Percentiles rank a stretch among this genome's conserved stretches.
Conservation (phyloP, 495 filamentous ascomycete genomes). For the Aspergillus olivimuriae region DNA sequence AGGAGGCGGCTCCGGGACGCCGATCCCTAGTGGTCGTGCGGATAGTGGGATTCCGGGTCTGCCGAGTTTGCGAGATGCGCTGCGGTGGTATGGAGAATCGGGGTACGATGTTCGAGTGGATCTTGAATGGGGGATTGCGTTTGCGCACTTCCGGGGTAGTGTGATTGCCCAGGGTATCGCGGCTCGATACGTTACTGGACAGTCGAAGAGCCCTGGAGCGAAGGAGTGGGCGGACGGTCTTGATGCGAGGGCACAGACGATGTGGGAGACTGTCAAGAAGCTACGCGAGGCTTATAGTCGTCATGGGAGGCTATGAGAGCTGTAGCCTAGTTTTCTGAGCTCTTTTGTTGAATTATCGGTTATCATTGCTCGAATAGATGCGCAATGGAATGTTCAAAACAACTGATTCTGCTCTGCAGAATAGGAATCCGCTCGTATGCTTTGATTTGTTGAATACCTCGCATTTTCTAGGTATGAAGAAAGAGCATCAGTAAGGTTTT, state of each 20-base stretch:
- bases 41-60: background rate
- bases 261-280: conserved; percentile 1
- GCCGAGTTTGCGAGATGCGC: background rate
- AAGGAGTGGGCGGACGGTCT: conserved; percentile 4
- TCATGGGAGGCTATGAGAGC: background rate
- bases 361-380: no score
- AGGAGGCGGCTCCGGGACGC: background rate
- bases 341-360: no score
- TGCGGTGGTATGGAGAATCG: background rate
- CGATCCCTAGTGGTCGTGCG: background rate
- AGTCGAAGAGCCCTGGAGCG: conserved; percentile 5
- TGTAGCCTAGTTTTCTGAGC: background rate
- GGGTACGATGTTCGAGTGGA: conserved; percentile 3
- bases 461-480: no score
- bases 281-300: background rate
- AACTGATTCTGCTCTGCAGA: no score
- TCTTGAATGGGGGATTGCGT: conserved; percentile 2
- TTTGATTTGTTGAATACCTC: background rate
- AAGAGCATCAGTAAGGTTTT: no score
- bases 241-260: background rate
- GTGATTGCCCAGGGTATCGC: conserved; percentile 6
- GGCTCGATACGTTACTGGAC: conserved; percentile 1
- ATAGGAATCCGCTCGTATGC: background rate
- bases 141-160: conserved; percentile 1
- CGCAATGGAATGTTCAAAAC: no score